Evolutionary conservation across 768 basidiomycete species (phyloP), one percentile per base, ranked within the genome.

Genomic region (Suillus ampliporus): DNA sequence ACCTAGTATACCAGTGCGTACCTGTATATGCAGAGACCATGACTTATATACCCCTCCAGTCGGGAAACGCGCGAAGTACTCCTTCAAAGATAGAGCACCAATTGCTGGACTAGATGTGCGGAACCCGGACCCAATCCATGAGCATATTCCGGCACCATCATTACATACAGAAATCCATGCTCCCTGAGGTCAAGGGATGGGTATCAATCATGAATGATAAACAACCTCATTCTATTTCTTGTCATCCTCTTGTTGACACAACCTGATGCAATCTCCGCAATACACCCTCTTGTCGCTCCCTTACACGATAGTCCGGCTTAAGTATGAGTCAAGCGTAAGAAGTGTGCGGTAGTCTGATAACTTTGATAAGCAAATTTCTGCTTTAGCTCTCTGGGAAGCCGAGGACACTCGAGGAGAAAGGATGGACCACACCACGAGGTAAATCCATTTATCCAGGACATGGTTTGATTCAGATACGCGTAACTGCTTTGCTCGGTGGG

Each of bases 201-300:
- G 90, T 67, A 89, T 26, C 88, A 7, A 86, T 86, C 64, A 90
- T 91, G 86, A 86, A 85, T 57, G 90, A 91, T 69, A 82, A 86
- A 89, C 66, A 91, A 91, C 67, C 80, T 91, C 23, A 82, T 86
- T 83, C 62, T 50, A 74, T 38, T 26, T 38, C 11, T 9, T 46
- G 3, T 31, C 2, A 38, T 14, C 4, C 17, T 8, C 38, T 38
- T 31, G 31, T 38, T 38, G 37, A 38, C 37, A 38, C 11, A 11
- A 38, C 37, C 37, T 26, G 14, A 38, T 38, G 38, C 38, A 31
- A 31, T 31, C 31, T 31, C 31, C 31, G 31, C 31, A 38, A 15
- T 38, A 31, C 21, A 10, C 7, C 17, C 23, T 23, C 9, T 21
- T 11, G 10, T 31, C 21, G 44, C n/a, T 46, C 58, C 26, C 35